Percentiles rank a stretch among this genome's conserved stretches.
These are phyloP conservation scores for Neonectria faginata DNA, from an alignment of 2,329 filamentous ascomycete genomes.

Conservation along the genomic window DNA sequence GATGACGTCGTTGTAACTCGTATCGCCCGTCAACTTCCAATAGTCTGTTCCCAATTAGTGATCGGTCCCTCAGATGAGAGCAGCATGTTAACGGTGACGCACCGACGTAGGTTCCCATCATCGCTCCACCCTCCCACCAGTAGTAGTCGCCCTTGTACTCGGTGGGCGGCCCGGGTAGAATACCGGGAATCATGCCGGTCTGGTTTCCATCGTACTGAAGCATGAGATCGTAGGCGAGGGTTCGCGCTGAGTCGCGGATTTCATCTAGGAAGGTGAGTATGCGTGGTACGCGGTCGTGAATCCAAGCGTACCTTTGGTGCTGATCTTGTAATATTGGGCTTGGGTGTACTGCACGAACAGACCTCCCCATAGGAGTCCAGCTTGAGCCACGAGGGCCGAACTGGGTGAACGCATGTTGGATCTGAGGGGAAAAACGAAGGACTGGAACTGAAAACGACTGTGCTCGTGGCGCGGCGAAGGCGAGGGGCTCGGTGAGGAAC, in stretches of 20 bases:
- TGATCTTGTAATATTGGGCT: constrained; percentile 49
- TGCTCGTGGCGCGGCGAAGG: neutral
- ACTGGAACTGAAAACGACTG: neutral
- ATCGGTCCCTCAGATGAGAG: neutral
- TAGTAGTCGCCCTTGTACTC: constrained; percentile 67
- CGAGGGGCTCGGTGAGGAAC: neutral
- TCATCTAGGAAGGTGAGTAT: constrained; percentile 50
- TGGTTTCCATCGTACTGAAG: constrained; percentile 63
- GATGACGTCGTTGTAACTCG: constrained; percentile 69
- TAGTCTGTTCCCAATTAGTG: constrained; percentile 60
- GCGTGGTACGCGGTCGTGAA: no score
- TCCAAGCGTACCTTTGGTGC: constrained; percentile 40
- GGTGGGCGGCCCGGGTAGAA: constrained; percentile 66
- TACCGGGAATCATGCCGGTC: constrained; percentile 65
- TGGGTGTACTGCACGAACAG: constrained; percentile 33
- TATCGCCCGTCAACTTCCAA: constrained; percentile 75
- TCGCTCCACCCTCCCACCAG: constrained; percentile 79
- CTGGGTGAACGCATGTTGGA: constrained; percentile 5
- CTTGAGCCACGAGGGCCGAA: constrained; percentile 25
- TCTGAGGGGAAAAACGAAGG: neutral
- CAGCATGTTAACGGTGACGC: neutral
- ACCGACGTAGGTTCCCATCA: constrained; percentile 75
- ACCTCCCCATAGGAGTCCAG: constrained; percentile 30
- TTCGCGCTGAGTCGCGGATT: constrained; percentile 59
- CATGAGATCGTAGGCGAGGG: constrained; percentile 64